A percentile compares a stretch with the other conserved stretches of the same genome.
These are phyloP conservation scores for Podospora pseudopauciseta DNA, from an alignment of 495 filamentous ascomycete genomes.

Conservation along the genomic window DNA sequence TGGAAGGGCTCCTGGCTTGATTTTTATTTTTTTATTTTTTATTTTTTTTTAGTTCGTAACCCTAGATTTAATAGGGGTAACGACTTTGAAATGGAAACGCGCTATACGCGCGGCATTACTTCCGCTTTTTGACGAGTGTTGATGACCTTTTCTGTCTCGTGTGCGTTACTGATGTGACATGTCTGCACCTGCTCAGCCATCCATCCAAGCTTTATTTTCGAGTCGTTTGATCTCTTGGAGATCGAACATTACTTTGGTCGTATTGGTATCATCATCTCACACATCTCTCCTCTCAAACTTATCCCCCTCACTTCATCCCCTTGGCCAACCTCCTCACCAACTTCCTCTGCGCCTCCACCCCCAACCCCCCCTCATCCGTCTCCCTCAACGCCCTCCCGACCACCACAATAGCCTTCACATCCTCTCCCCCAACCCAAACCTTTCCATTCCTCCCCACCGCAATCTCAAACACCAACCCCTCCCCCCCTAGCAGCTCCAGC, in stretches of 20 bases:
- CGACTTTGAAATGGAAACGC: background rate
- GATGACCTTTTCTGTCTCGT: conserved; percentile 1
- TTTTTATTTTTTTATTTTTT: background rate
- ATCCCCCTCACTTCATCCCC: conserved; percentile 38
- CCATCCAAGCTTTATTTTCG: background rate
- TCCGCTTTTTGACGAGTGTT: background rate
- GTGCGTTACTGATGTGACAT: background rate
- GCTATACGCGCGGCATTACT: background rate
- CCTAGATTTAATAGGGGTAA: background rate
- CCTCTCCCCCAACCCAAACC: conserved; percentile 82
- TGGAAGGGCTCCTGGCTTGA: conserved; percentile 10
- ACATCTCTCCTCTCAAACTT: background rate
- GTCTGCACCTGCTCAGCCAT: background rate
- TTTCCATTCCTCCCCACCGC: conserved; percentile 92
- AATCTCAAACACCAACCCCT: conserved; percentile 75
- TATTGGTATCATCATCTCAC: too few species aligned
- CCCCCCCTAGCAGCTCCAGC: conserved; percentile 78
- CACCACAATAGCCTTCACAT: conserved; percentile 59
- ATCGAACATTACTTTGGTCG: too few species aligned
- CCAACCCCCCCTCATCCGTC: conserved; percentile 66
- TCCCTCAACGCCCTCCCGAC: conserved; percentile 77
- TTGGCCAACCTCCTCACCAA: conserved; percentile 62
- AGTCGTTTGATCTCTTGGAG: too few species aligned
- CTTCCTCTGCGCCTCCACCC: conserved; percentile 72
- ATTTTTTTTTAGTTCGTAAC: background rate